phyloP scores from a whole-genome alignment of 192 early-diverging fungal genomes.

The Backusella tuberculispora region DNA sequence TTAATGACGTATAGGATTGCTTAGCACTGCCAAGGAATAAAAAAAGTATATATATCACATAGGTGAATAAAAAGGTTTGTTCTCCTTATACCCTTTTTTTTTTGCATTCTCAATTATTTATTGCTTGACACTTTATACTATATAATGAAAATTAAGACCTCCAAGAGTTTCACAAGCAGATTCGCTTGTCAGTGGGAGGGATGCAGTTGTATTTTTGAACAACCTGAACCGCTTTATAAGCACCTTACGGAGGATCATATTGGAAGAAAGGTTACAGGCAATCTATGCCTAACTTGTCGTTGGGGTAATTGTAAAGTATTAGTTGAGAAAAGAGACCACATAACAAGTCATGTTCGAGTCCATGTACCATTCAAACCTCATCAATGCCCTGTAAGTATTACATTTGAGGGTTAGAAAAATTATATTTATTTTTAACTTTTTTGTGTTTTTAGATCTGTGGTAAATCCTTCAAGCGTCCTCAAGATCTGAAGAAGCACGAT shows the following conservation, averaged over 20 bases:
- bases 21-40: constrained; percentile 15
- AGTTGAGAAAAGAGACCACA: constrained; percentile 2
- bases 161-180: neutral
- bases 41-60: neutral
- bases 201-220: neutral
- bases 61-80: neutral
- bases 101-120: neutral
- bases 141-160: constrained; percentile 4
- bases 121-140: neutral
- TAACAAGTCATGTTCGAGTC: constrained; percentile 12
- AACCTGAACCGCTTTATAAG: neutral
- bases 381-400: constrained; percentile 2
- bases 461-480: constrained; percentile 88
- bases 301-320: constrained; percentile 9
- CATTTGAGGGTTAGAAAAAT: neutral
- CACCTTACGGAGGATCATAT: constrained; percentile 10
- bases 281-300: neutral
- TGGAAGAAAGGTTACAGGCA: constrained; percentile 2
- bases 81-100: constrained; percentile 7
- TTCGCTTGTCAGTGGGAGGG: neutral
- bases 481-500: constrained; percentile 94
- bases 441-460: constrained; percentile 56
- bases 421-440: neutral
- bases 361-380: constrained; percentile 5
- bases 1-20: constrained; percentile 2